Base-by-base conservation (phyloP, 139 green algal genomes). In the Mychonastes homosphaera region DNA sequence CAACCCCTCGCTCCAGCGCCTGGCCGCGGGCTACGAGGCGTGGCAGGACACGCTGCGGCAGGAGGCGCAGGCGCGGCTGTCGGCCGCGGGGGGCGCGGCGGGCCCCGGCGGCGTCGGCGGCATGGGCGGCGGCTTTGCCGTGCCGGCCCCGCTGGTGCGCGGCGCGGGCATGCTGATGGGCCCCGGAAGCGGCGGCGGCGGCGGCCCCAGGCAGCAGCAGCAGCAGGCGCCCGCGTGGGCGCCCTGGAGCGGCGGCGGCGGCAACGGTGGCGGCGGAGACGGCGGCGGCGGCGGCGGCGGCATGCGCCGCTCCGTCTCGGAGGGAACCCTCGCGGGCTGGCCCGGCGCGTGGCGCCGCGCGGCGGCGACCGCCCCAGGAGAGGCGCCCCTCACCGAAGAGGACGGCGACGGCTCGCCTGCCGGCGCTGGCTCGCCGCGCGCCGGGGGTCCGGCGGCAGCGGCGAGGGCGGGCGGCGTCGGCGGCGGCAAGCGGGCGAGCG, bases 221-320 rank as follows among this genome's bases (percentile, higher is more conserved):
- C 56, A 63, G 27, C 64, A 6, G 62, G 66, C 6, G 38, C 27
- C 2, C 46, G 21, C 3, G 28, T 56, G 18, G 45, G 62, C 23
- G 53, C 67, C 12, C 65, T 77, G 45, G 74, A 77, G 15, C 76
- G 63, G 67, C 56, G 71, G 32, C 60, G 78, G 47, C 58, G 78
- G 24, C 56, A 8, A 65, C 63, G 23, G 69, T 77, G 10, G 63
- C 62, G 46, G 47, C 13, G 15, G 50, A 57, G 36, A 26, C 23
- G 18, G 8, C 55, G 26, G 16, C 39, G 10, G 21, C 6, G 33
- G 36, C 6, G 27, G 21, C 10, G 38, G 13, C 16, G 35, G 49
- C 10, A 75, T 80, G 65, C 74, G 74, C 54, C 73, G 73, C 15
- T 68, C 40, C 12, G 74, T 70, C 0, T 71, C 54, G 10, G 74